These are phyloP conservation scores for Zangia roseola DNA, from an alignment of 768 basidiomycete genomes.

Conservation along the genomic window DNA sequence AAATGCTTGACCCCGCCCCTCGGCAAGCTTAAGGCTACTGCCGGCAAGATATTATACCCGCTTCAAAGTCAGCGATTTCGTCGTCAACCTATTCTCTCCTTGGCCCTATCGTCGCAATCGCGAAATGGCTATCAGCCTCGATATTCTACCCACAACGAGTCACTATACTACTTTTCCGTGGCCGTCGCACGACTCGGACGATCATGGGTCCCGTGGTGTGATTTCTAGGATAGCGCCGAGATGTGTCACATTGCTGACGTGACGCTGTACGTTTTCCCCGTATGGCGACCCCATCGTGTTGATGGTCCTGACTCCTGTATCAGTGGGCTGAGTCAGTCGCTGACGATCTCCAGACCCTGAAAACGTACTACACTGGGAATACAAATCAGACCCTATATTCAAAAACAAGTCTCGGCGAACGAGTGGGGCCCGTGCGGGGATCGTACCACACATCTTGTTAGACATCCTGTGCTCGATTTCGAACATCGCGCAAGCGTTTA, in stretches of 20 bases:
- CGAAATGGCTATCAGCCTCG: neutral
- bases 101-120: neutral
- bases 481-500: too few relatives aligned
- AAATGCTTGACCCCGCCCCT: constrained; percentile 10
- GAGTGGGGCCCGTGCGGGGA: neutral
- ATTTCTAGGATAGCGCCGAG: neutral
- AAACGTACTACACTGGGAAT: constrained; percentile 9
- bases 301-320: constrained; percentile 12
- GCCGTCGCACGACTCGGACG: neutral
- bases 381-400: neutral
- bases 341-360: neutral
- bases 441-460: neutral
- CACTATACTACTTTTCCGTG: neutral
- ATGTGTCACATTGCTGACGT: constrained; percentile 28
- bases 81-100: neutral
- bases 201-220: constrained; percentile 2
- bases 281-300: constrained; percentile 13
- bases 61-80: constrained; percentile 27
- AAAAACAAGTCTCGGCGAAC: neutral
- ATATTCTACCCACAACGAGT: neutral
- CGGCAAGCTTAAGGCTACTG: constrained; percentile 6
- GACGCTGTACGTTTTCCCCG: constrained; percentile 7
- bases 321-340: neutral
- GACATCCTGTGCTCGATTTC: too few relatives aligned
- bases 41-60: constrained; percentile 15